Conservation (phyloP, 2,329 filamentous ascomycete species). For the Aureobasidium musti region DNA sequence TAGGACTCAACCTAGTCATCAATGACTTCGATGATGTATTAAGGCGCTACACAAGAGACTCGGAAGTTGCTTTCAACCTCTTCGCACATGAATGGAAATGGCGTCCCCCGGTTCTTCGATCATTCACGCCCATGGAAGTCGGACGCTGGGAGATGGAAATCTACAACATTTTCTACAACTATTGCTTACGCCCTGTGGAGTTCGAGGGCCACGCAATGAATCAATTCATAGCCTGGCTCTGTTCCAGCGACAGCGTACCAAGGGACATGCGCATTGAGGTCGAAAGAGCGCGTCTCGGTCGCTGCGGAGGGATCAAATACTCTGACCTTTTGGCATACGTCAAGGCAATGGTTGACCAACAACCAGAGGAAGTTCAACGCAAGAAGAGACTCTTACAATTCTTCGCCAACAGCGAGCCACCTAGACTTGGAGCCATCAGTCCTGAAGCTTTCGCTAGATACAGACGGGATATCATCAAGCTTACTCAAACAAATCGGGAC, state of each 20-base stretch:
- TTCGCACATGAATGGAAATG: conserved; percentile 9
- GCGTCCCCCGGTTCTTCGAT: neutral
- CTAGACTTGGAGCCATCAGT: neutral
- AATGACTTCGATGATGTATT: neutral
- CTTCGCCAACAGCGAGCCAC: neutral
- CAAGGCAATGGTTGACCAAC: neutral
- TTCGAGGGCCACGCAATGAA: neutral
- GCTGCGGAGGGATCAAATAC: conserved; percentile 1
- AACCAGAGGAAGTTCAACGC: conserved; percentile 3
- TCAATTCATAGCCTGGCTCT: conserved; percentile 17
- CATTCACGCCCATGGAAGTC: conserved; percentile 2
- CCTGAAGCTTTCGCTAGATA: neutral
- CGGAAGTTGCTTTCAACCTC: neutral
- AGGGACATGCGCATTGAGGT: neutral
- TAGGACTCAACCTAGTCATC: neutral
- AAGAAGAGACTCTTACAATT: neutral
- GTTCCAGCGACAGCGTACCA: conserved; percentile 4
- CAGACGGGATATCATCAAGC: neutral
- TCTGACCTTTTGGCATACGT: neutral
- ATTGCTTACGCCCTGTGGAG: neutral
- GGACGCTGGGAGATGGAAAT: conserved; percentile 2
- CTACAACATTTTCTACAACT: conserved; percentile 10
- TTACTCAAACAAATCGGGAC: neutral
- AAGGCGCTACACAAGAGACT: neutral
- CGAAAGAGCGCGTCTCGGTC: neutral